Conservation (phyloP, 2,329 filamentous ascomycete genomes). For the Cytospora leucostoma region DNA sequence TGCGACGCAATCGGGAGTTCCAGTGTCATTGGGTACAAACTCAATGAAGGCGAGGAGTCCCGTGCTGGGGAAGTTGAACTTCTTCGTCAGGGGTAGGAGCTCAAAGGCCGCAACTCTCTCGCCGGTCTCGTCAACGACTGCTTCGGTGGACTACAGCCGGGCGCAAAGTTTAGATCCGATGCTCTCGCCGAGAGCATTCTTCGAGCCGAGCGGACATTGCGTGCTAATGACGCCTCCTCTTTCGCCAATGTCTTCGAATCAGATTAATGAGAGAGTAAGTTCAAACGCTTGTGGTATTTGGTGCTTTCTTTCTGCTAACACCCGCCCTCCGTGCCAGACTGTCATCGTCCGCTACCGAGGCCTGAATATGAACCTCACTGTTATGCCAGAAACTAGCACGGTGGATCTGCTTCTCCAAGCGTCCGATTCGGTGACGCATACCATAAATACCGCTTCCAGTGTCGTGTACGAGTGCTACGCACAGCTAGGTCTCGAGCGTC, state of each 20-base stretch:
- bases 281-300: slow-evolving; percentile 13
- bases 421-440: slow-evolving; percentile 61
- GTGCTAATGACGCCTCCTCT: slow-evolving; percentile 18
- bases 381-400: slow-evolving; percentile 73
- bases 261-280: slow-evolving; percentile 74
- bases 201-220: slow-evolving; percentile 19
- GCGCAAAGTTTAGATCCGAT: slow-evolving; percentile 38
- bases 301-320: slow-evolving; percentile 32
- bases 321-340: slow-evolving; percentile 44
- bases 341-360: slow-evolving; percentile 74
- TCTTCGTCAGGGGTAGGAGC: slow-evolving; percentile 47
- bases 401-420: slow-evolving; percentile 72
- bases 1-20: slow-evolving; percentile 34
- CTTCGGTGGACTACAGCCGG: slow-evolving; percentile 40
- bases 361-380: slow-evolving; percentile 67
- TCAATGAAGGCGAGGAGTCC: slow-evolving; percentile 40
- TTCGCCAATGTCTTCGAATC: slow-evolving; percentile 76
- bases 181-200: slow-evolving; percentile 22
- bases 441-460: slow-evolving; percentile 64
- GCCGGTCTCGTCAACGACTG: slow-evolving; percentile 35
- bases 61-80: slow-evolving; percentile 51
- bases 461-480: slow-evolving; percentile 78
- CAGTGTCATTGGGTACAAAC: slow-evolving; percentile 24
- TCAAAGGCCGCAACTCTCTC: slow-evolving; percentile 40
- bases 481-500: slow-evolving; percentile 76